Base-by-base conservation (phyloP, 345 rosid genomes). In the Sisymbrium irio region DNA sequence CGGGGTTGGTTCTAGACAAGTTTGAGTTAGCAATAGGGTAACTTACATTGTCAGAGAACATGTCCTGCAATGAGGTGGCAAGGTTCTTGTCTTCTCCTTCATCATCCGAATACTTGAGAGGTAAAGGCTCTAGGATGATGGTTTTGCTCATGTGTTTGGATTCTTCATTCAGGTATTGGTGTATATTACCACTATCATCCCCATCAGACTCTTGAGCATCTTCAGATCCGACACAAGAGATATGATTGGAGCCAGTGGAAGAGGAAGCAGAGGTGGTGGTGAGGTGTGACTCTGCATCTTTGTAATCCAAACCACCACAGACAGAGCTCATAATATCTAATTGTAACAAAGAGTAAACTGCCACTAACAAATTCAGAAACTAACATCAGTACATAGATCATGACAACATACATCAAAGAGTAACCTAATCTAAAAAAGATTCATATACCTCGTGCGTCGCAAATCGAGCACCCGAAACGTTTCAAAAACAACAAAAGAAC, bases 271-370 rank as follows among this genome's bases (percentile, higher is more conserved):
- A 72, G 30, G 68, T 50, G 57, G 53, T 74, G 49, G 70, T 69
- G 46, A 78, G 81, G 19, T 75, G 74, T 27, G 65, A 69, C 65
- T 82, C 82, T 54, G 79, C 81, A 44, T 60, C 79, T 69, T 59
- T 76, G 37, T 44, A 65, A 69, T 71, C 58, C 57, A 51, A 51
- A 2, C 62, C 64, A 59, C 65, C 82, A 61, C 32, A 17, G 14
- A 60, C 54, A 42, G 80, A 78, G 74, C 62, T 49, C 20, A 79
- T 73, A 68, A 79, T 73, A 68, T 85, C 91, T 92, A 90, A 27
- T 1, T 27, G 17, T 27, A 27, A 2, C 36, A 14, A 22, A 19
- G 25, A 60, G 67, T 5, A 22, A 75, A 67, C 83, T 73, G 65
- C 75, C 0, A 74, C 35, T 2, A n/a, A 64, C 40, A 57, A 37